These are phyloP conservation scores for Iris macrosiphon DNA, from an alignment of 106 monocot species.

Conservation along the genomic window DNA sequence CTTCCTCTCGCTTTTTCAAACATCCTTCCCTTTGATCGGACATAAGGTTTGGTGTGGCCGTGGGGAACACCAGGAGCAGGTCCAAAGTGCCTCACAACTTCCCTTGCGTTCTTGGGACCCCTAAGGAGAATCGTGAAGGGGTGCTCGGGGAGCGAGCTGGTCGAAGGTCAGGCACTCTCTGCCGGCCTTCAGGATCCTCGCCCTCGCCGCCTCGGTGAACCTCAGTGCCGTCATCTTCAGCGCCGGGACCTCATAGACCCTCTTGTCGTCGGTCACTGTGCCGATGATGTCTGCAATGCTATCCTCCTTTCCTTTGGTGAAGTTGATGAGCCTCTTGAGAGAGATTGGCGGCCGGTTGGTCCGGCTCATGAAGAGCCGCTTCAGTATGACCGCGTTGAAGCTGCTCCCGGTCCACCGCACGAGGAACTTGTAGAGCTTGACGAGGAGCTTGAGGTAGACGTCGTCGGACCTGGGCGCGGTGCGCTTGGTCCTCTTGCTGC, in stretches of 20 bases:
- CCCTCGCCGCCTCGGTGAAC: conserved; percentile 80
- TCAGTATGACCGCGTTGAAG: conserved; percentile 35
- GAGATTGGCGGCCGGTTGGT: conserved; percentile 50
- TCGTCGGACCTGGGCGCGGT: conserved; percentile 80
- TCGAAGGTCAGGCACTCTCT: conserved; percentile 90
- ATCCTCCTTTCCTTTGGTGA: conserved; percentile 66
- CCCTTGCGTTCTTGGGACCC: conserved; percentile 54
- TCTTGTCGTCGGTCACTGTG: conserved; percentile 79
- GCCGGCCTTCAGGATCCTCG: conserved; percentile 78
- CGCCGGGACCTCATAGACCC: conserved; percentile 70
- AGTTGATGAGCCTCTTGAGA: conserved; percentile 48
- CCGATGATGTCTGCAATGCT: conserved; percentile 77
- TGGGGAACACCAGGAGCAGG: conserved; percentile 55
- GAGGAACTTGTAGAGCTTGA: conserved; percentile 54
- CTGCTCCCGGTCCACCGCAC: conserved; percentile 33
- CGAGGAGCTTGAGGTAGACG: conserved; percentile 90
- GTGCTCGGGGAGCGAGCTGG: conserved; percentile 75
- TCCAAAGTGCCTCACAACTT: conserved; percentile 58
- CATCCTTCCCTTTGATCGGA: conserved; percentile 51
- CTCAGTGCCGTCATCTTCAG: conserved; percentile 80
- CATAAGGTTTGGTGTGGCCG: conserved; percentile 56
- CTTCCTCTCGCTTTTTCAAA: conserved; percentile 51
- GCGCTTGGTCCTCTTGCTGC: conserved; percentile 89
- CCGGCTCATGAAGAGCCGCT: conserved; percentile 45
- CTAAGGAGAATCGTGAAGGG: conserved; percentile 45